Conservation (phyloP, 495 filamentous ascomycete genomes). For the Lasiosphaeria ovina region DNA sequence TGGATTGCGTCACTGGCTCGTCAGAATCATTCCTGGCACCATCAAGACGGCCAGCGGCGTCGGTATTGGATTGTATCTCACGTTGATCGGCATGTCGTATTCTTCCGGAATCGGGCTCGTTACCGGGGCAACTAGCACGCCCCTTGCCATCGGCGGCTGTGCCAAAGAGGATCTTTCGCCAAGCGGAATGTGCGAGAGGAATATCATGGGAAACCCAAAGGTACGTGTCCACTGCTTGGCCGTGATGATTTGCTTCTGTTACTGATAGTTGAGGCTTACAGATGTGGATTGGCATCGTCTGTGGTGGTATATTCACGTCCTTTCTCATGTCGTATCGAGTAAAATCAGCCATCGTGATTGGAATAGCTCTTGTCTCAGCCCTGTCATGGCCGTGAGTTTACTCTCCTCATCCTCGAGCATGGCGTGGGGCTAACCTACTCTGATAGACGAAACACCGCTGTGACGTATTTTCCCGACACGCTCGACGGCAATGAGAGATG, state of each 20-base stretch:
- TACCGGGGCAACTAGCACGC: conserved; percentile 57
- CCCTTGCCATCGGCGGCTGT: conserved; percentile 70
- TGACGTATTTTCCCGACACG: conserved; percentile 78
- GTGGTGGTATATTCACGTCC: conserved; percentile 72
- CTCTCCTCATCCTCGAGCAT: no score
- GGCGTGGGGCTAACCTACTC: neutral
- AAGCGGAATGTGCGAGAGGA: conserved; percentile 36
- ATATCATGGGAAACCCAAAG: conserved; percentile 68
- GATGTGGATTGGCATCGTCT: conserved; percentile 77
- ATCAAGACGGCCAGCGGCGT: conserved; percentile 80
- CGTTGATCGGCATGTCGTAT: conserved; percentile 72
- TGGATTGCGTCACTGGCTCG: conserved; percentile 82
- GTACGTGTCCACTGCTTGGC: conserved; percentile 26
- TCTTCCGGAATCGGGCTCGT: conserved; percentile 74
- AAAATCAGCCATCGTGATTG: conserved; percentile 77
- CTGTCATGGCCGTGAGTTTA: conserved; percentile 68
- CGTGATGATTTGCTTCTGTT: neutral
- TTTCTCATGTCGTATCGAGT: conserved; percentile 78
- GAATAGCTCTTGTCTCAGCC: conserved; percentile 77
- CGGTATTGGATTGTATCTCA: conserved; percentile 77
- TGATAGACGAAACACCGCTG: conserved; percentile 57
- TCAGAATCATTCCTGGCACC: conserved; percentile 70
- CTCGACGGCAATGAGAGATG: conserved; percentile 61
- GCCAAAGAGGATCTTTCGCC: conserved; percentile 37
- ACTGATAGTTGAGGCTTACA: conserved; percentile 27